Percentiles rank a stretch among this genome's conserved stretches.
phyloP scores from a whole-genome alignment of 495 filamentous ascomycete genomes.

The Chaetomium tenue region DNA sequence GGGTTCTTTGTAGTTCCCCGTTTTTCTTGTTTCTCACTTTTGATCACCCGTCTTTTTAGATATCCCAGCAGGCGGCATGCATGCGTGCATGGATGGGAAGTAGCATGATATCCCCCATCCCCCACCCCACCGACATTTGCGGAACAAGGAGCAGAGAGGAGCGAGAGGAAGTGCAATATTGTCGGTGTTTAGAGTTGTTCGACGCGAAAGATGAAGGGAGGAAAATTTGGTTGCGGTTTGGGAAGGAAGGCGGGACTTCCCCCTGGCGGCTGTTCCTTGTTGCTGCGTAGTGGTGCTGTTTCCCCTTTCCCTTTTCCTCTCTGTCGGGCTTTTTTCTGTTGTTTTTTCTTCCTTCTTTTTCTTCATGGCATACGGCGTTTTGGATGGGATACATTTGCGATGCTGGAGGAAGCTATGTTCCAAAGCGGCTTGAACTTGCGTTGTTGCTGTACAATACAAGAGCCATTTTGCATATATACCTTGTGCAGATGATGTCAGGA shows the following conservation, averaged over 20 bases:
- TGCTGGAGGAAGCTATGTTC: constrained; percentile 6
- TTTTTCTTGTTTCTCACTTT: background rate
- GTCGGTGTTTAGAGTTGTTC: background rate
- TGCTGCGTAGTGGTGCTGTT: constrained; percentile 6
- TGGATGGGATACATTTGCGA: constrained; percentile 19
- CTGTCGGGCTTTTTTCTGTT: constrained; percentile 5
- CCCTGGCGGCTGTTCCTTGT: background rate
- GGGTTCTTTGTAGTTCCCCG: background rate
- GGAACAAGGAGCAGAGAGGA: background rate
- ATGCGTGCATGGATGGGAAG: background rate
- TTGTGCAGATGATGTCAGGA: background rate
- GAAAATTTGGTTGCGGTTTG: constrained; percentile 6
- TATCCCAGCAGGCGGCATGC: constrained; percentile 21
- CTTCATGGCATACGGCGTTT: constrained; percentile 24
- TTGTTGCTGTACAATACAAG: constrained; percentile 21
- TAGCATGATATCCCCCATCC: constrained; percentile 10
- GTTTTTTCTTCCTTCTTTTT: background rate
- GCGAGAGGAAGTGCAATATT: background rate
- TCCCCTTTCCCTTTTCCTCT: background rate
- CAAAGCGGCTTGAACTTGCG: constrained; percentile 13
- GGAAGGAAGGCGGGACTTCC: background rate
- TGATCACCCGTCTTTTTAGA: constrained; percentile 15
- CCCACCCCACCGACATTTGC: constrained; percentile 3
- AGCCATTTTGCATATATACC: constrained; percentile 21
- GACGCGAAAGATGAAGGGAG: background rate